These are phyloP conservation scores for Claviceps pazoutovae DNA, from an alignment of 2,329 filamentous ascomycete species.

Conservation along the genomic window DNA sequence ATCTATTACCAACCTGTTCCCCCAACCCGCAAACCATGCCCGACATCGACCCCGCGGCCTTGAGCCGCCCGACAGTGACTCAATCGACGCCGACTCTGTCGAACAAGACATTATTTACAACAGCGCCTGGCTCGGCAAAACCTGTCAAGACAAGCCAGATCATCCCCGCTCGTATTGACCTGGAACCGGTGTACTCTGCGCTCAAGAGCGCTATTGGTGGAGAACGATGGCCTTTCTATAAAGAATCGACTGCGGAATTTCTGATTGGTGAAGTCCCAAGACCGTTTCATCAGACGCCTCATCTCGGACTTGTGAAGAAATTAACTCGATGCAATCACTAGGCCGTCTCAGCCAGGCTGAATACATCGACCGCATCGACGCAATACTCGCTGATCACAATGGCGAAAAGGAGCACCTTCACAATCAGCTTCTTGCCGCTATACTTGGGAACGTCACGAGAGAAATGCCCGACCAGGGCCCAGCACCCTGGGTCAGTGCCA, in stretches of 20 bases:
- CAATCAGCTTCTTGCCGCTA: slow-evolving; percentile 52
- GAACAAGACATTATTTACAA: slow-evolving; percentile 42
- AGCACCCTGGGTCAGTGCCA: slow-evolving; percentile 58
- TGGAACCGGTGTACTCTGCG: slow-evolving; percentile 49
- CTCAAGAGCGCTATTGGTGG: slow-evolving; percentile 44
- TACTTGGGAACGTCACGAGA: slow-evolving; percentile 55
- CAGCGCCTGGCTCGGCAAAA: slow-evolving; percentile 35
- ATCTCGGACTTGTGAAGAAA: neutral
- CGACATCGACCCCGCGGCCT: slow-evolving; percentile 56
- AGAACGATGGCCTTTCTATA: slow-evolving; percentile 52
- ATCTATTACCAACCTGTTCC: slow-evolving; percentile 12
- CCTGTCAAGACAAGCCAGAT: slow-evolving; percentile 46
- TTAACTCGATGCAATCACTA: slow-evolving; percentile 22
- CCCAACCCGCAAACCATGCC: slow-evolving; percentile 34
- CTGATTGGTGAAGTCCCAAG: slow-evolving; percentile 36
- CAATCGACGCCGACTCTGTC: slow-evolving; percentile 45
- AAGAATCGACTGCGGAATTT: slow-evolving; percentile 48
- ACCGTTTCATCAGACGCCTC: neutral
- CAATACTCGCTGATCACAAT: slow-evolving; percentile 41
- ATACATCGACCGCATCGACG: slow-evolving; percentile 44
- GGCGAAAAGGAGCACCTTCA: slow-evolving; percentile 50
- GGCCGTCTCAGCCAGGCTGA: slow-evolving; percentile 51
- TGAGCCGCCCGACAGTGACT: slow-evolving; percentile 46
- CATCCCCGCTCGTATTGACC: slow-evolving; percentile 51
- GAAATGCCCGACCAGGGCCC: slow-evolving; percentile 55